phyloP scores from a whole-genome alignment of 306 rosid species.

The Corylus americana region DNA sequence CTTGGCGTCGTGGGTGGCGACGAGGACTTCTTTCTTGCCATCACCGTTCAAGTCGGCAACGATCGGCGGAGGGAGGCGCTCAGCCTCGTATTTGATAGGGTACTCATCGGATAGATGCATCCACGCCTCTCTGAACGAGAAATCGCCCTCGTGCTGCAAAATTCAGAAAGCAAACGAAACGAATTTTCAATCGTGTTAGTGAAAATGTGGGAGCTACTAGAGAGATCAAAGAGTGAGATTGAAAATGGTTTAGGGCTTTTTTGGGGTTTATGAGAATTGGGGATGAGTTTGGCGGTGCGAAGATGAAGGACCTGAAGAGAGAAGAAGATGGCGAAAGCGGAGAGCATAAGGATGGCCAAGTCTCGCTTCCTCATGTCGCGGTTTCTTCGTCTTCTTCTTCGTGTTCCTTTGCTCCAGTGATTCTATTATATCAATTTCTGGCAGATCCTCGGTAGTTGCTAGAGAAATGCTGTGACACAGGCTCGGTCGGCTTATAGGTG shows the following conservation, averaged over 20 bases:
- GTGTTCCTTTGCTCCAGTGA: neutral
- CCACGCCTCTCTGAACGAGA: slow-evolving; percentile 94
- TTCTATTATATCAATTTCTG: neutral
- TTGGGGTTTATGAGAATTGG: neutral
- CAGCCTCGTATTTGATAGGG: slow-evolving; percentile 90
- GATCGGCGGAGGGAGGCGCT: slow-evolving; percentile 91
- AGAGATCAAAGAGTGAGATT: neutral
- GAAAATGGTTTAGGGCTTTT: slow-evolving; percentile 24
- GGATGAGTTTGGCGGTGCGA: neutral
- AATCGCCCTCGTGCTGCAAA: slow-evolving; percentile 88
- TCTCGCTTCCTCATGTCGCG: slow-evolving; percentile 93
- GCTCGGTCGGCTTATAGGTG: neutral
- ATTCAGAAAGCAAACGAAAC: neutral
- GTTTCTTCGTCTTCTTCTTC: neutral
- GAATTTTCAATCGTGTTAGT: neutral
- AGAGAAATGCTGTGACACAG: neutral
- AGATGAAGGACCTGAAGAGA: slow-evolving; percentile 70
- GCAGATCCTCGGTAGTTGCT: neutral
- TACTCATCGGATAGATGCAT: slow-evolving; percentile 89
- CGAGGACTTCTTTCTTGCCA: slow-evolving; percentile 88
- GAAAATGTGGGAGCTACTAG: neutral
- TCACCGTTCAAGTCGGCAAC: slow-evolving; percentile 96
- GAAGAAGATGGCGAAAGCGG: slow-evolving; percentile 96
- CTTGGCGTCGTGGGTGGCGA: slow-evolving; percentile 94
- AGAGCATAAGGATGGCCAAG: slow-evolving; percentile 96